Evolutionary conservation across 257 asterid species (phyloP), one percentile per base, ranked within the genome.

Genomic region (Euphrasia confusa): DNA sequence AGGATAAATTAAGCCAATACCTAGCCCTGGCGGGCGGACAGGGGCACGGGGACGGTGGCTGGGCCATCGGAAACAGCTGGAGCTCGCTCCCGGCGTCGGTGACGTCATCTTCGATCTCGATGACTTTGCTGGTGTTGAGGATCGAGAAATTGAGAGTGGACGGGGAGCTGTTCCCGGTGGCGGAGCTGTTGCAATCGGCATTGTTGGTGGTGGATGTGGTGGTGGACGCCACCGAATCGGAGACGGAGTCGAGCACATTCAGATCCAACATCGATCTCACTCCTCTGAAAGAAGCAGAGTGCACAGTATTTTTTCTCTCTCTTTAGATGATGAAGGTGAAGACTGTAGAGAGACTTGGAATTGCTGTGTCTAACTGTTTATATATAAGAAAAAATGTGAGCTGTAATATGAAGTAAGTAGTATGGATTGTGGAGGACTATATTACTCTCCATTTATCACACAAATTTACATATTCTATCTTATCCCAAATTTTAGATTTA

Each of bases 201-300:
- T 75, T 68, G 71, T 68, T 72, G 75, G 85, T 72, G 48, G 86
- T 59, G 33, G 86, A 75, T 12, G 84, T 77, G 63, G 86, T 79
- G 63, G 81, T 75, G 21, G 93, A 79, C 5, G 83, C 69, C 30
- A 72, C 83, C 2, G 97, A 85, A 64, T 82, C 89, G 44, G 63
- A 33, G 45, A 15, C n/a, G 33, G 80, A 72, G 65, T 66, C 83
- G 40, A 62, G 58, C 4, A 77, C 68, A 68, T 90, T 90, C 68
- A 90, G 95, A 90, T 90, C 96, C 89, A 90, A 83, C 97, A 87
- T 83, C 24, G 24, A 21, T 21, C 67, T 74, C 75, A 66, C 70
- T 28, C 6, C 58, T 56, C 72, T 54, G 24, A n/a, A n/a, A n/a
- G n/a, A n/a, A n/a, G n/a, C n/a, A 21, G 24, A 21, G 24, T 0